A percentile compares a stretch with the other conserved stretches of the same genome.
Evolutionary conservation across 169 alveolate species (phyloP).

Genomic region (Plasmodium fragile): DNA sequence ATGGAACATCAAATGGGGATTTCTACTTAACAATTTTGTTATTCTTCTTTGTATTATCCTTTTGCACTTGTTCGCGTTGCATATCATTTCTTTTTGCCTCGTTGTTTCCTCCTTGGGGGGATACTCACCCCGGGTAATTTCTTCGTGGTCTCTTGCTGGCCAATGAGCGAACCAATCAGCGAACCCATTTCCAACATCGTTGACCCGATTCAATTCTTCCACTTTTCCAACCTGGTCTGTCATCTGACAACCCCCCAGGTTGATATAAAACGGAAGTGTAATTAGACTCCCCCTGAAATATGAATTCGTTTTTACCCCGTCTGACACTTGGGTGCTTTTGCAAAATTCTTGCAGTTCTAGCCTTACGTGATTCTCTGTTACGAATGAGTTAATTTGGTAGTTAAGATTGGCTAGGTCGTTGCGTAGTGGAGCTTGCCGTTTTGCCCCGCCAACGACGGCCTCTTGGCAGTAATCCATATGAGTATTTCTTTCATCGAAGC

Average conservation of each 20-base stretch:
- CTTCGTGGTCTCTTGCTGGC: not conserved
- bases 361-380: conserved; percentile 20
- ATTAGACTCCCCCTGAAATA: conserved; percentile 47
- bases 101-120: not conserved
- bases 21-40: conserved; percentile 4
- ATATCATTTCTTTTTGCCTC: not conserved
- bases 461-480: not conserved
- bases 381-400: conserved; percentile 4
- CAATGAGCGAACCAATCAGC: not conserved
- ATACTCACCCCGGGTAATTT: not conserved
- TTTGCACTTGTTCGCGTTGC: not conserved
- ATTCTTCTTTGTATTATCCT: conserved; percentile 11
- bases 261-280: conserved; percentile 48
- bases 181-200: not conserved
- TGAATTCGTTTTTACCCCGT: not conserved
- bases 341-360: conserved; percentile 53
- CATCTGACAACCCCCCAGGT: not conserved
- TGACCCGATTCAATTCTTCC: not conserved
- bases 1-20: conserved; percentile 24
- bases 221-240: not conserved
- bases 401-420: not conserved
- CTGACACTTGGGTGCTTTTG: conserved; percentile 17
- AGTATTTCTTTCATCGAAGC: not conserved
- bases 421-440: not conserved
- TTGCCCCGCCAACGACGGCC: not conserved